Percentiles rank a stretch among this genome's conserved stretches.
Conservation (phyloP, 306 rosid genomes). For the Cyamopsis tetragonoloba region DNA sequence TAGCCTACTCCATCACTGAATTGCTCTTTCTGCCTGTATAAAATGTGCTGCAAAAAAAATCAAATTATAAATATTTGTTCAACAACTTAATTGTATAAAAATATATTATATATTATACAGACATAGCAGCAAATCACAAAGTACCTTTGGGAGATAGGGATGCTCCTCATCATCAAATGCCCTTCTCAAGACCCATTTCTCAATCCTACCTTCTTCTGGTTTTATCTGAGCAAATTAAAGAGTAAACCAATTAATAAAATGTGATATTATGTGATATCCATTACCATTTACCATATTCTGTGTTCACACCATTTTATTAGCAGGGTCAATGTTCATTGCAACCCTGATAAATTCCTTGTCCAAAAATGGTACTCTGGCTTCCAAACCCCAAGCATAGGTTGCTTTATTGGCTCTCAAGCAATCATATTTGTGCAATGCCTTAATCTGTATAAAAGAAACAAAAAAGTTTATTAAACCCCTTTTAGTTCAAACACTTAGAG, state of each 20-base stretch:
- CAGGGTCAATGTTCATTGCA: conserved; percentile 80
- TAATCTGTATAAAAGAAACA: conserved; percentile 42
- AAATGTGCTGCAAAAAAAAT: conserved; percentile 56
- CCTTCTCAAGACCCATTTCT: conserved; percentile 77
- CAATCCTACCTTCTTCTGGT: conserved; percentile 58
- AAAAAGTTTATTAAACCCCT: background rate
- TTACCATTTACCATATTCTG: background rate
- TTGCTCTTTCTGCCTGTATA: conserved; percentile 86
- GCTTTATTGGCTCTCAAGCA: conserved; percentile 85
- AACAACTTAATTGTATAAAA: background rate
- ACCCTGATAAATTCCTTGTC: conserved; percentile 65
- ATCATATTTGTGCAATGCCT: conserved; percentile 79
- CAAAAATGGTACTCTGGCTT: conserved; percentile 84
- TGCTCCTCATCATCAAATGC: conserved; percentile 79
- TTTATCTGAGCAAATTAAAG: conserved; percentile 46
- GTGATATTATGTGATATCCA: background rate
- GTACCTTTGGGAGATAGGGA: conserved; percentile 85
- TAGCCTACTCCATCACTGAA: conserved; percentile 94
- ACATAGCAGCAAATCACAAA: background rate
- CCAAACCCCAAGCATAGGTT: conserved; percentile 82
- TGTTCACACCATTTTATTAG: conserved; percentile 54
- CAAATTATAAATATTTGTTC: conserved; percentile 14
- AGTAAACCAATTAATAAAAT: background rate
- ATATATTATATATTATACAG: no score
- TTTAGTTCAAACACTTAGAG: background rate